Conservation (phyloP, 2,329 filamentous ascomycete species). For the Fusarium pseudoanthophilum region DNA sequence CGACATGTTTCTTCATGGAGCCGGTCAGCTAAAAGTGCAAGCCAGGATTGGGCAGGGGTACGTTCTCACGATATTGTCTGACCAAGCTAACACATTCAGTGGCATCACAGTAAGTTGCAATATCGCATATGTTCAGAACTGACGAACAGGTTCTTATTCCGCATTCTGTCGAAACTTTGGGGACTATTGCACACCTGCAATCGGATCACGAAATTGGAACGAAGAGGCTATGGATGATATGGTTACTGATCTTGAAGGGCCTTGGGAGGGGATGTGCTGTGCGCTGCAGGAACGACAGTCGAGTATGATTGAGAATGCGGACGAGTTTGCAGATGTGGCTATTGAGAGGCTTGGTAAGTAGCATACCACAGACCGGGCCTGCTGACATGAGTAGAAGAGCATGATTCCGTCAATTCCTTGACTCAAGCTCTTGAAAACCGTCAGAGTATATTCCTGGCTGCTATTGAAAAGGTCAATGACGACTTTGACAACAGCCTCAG, state of each 20-base stretch:
- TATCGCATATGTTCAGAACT: not conserved
- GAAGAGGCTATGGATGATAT: constrained; percentile 54
- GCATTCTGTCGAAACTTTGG: constrained; percentile 58
- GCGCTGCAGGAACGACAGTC: not conserved
- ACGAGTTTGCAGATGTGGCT: constrained; percentile 1
- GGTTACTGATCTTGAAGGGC: constrained; percentile 46
- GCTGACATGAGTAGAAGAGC: not conserved
- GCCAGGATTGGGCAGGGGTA: constrained; percentile 50
- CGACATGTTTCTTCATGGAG: constrained; percentile 17
- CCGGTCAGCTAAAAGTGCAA: constrained; percentile 42
- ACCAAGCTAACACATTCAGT: constrained; percentile 41
- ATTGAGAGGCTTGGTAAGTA: constrained; percentile 30
- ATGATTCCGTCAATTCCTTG: constrained; percentile 28
- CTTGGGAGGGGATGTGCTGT: constrained; percentile 47
- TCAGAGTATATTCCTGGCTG: constrained; percentile 42
- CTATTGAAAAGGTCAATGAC: constrained; percentile 44
- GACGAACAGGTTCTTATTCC: constrained; percentile 47
- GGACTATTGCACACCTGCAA: constrained; percentile 44
- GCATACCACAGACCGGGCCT: accelerated
- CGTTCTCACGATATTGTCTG: constrained; percentile 28
- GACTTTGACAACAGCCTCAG: constrained; percentile 29
- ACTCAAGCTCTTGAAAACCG: constrained; percentile 44
- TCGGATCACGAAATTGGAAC: constrained; percentile 56
- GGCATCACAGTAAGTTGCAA: constrained; percentile 39
- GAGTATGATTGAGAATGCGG: not conserved